These are phyloP conservation scores for Endothia cerciana DNA, from an alignment of 2,329 filamentous ascomycete genomes.

Conservation along the genomic window DNA sequence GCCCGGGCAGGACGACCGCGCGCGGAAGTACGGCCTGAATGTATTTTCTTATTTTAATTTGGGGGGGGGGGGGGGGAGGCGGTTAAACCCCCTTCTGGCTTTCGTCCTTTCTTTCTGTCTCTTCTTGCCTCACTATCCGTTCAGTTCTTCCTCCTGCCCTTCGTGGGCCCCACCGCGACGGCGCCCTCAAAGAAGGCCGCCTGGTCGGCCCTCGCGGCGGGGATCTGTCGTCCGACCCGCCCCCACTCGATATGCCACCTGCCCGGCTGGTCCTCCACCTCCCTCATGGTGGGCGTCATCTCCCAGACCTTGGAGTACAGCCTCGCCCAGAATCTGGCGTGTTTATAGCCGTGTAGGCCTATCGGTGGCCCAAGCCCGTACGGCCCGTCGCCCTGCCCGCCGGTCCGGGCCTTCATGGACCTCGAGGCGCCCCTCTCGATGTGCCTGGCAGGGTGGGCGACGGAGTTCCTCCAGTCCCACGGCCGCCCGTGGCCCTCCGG, in stretches of 20 bases:
- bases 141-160: neutral
- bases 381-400: conserved; percentile 42
- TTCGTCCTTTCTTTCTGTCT: neutral
- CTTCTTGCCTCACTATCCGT: neutral
- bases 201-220: conserved; percentile 40
- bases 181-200: conserved; percentile 54
- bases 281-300: conserved; percentile 47
- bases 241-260: conserved; percentile 53
- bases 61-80: no score
- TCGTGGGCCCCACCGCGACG: neutral
- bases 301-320: conserved; percentile 53
- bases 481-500: neutral
- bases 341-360: conserved; percentile 40
- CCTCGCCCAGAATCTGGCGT: conserved; percentile 49
- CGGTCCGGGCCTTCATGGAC: conserved; percentile 42
- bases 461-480: conserved; percentile 51
- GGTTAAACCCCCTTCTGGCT: no score
- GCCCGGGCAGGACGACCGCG: no score
- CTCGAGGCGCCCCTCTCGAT: conserved; percentile 45
- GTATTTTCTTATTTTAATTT: neutral
- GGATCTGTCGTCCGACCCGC: conserved; percentile 33
- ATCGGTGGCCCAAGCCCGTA: conserved; percentile 39
- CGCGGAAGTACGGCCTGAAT: neutral
- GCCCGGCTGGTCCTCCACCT: conserved; percentile 30
- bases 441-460: conserved; percentile 42